phyloP scores from a whole-genome alignment of 768 basidiomycete genomes.

The Aureoboletus auriporus region DNA sequence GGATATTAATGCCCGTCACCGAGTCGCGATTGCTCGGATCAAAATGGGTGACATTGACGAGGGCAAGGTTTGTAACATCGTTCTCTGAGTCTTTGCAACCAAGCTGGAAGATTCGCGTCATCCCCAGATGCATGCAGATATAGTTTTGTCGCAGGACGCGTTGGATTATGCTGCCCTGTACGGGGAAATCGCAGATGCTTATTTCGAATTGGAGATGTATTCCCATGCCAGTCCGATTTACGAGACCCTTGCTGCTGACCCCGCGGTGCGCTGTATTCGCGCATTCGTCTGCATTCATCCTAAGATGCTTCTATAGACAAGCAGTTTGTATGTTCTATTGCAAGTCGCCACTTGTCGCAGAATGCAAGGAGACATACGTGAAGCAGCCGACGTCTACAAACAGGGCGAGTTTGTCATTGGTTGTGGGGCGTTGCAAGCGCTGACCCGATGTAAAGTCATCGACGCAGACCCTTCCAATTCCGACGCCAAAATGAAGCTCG shows the following conservation, averaged over 20 bases:
- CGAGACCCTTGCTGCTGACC: slow-evolving; percentile 69
- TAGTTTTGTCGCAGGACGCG: slow-evolving; percentile 68
- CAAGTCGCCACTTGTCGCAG: slow-evolving; percentile 83
- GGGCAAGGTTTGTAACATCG: slow-evolving; percentile 62
- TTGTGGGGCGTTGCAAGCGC: background rate
- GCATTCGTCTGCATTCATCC: background rate
- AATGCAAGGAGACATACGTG: slow-evolving; percentile 67
- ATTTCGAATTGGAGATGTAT: slow-evolving; percentile 65
- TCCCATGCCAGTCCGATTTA: slow-evolving; percentile 79
- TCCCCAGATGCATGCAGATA: slow-evolving; percentile 66
- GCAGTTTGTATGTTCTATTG: slow-evolving; percentile 62
- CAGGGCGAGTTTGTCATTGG: slow-evolving; percentile 46
- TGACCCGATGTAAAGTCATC: slow-evolving; percentile 47
- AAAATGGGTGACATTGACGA: slow-evolving; percentile 77
- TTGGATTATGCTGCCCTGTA: slow-evolving; percentile 75
- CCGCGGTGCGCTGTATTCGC: slow-evolving; percentile 47
- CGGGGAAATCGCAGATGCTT: slow-evolving; percentile 80
- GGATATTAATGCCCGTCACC: slow-evolving; percentile 58
- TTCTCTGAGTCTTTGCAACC: background rate
- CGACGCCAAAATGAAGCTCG: slow-evolving; percentile 88
- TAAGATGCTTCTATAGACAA: slow-evolving; percentile 50
- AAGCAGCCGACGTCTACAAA: slow-evolving; percentile 81
- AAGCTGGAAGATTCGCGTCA: background rate
- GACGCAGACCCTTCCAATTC: slow-evolving; percentile 69
- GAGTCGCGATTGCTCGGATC: slow-evolving; percentile 78